Percentiles rank a stretch among this genome's conserved stretches.
Conservation (phyloP, 2,329 filamentous ascomycete species). For the Penicillium sp. region DNA sequence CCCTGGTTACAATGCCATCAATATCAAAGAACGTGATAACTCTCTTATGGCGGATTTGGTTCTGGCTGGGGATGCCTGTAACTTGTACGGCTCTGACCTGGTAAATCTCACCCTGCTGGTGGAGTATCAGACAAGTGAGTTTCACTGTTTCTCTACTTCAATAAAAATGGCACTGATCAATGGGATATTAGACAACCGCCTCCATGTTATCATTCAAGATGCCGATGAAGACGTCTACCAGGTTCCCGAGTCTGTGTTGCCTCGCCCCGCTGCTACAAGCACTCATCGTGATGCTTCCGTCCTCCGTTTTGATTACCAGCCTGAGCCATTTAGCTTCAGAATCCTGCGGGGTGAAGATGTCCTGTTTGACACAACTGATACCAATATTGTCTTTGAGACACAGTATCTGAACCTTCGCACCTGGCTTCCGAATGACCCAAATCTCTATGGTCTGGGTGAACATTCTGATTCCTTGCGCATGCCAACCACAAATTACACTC, state of each 20-base stretch:
- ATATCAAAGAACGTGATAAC: slow-evolving; percentile 31
- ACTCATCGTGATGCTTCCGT: slow-evolving; percentile 48
- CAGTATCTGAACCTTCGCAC: slow-evolving; percentile 76
- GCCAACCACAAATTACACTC: slow-evolving; percentile 67
- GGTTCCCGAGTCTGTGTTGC: slow-evolving; percentile 68
- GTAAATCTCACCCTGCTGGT: slow-evolving; percentile 58
- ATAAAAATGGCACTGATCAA: not conserved
- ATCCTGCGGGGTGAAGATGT: slow-evolving; percentile 47
- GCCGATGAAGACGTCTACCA: slow-evolving; percentile 70
- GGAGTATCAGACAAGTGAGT: slow-evolving; percentile 60
- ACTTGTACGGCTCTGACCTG: slow-evolving; percentile 61
- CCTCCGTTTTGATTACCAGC: slow-evolving; percentile 52
- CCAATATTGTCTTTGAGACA: slow-evolving; percentile 70
- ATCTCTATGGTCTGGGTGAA: slow-evolving; percentile 78
- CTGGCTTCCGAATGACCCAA: slow-evolving; percentile 65
- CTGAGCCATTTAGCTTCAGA: slow-evolving; percentile 67
- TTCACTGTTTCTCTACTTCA: not conserved
- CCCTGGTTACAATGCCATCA: slow-evolving; percentile 41
- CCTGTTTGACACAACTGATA: slow-evolving; percentile 69
- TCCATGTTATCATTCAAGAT: slow-evolving; percentile 75
- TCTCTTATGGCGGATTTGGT: slow-evolving; percentile 69
- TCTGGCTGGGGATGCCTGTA: slow-evolving; percentile 66
- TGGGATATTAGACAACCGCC: slow-evolving; percentile 55
- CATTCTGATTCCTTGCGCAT: slow-evolving; percentile 71
- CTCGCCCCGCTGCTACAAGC: slow-evolving; percentile 53